These are phyloP conservation scores for Penicillium robsamsonii DNA, from an alignment of 495 filamentous ascomycete genomes.

Conservation along the genomic window DNA sequence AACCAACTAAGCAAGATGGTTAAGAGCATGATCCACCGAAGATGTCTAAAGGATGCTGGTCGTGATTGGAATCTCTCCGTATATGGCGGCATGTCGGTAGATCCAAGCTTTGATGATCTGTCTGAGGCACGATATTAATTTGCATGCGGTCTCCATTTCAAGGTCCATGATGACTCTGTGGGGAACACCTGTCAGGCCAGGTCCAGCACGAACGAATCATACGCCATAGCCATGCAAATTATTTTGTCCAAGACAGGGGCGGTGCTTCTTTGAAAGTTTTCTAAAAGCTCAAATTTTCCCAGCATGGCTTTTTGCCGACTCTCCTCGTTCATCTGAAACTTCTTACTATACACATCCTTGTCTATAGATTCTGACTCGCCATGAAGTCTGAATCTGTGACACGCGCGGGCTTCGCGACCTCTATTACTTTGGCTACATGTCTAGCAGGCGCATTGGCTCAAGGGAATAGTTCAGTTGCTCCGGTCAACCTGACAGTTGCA, in stretches of 20 bases:
- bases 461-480: background rate
- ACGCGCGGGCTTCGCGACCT: slow-evolving; percentile 1
- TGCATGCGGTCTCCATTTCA: background rate
- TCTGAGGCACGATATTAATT: background rate
- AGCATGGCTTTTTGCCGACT: background rate
- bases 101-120: background rate
- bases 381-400: slow-evolving; percentile 8
- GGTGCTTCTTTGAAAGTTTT: background rate
- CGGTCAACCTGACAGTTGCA: slow-evolving; percentile 29
- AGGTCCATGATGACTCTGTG: slow-evolving; percentile 7
- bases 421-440: slow-evolving; percentile 6
- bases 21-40: background rate
- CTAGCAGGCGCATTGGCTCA: background rate
- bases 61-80: background rate
- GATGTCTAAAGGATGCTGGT: background rate
- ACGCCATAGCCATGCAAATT: background rate
- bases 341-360: background rate
- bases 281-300: background rate
- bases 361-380: background rate
- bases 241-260: background rate
- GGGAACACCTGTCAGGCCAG: background rate
- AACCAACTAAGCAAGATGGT: background rate
- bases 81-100: background rate
- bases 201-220: background rate
- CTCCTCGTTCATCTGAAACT: background rate